Evolutionary conservation across 305 asterid genomes (phyloP), one percentile per base, ranked within the genome.

Genomic region (Fraxinus floribunda): DNA sequence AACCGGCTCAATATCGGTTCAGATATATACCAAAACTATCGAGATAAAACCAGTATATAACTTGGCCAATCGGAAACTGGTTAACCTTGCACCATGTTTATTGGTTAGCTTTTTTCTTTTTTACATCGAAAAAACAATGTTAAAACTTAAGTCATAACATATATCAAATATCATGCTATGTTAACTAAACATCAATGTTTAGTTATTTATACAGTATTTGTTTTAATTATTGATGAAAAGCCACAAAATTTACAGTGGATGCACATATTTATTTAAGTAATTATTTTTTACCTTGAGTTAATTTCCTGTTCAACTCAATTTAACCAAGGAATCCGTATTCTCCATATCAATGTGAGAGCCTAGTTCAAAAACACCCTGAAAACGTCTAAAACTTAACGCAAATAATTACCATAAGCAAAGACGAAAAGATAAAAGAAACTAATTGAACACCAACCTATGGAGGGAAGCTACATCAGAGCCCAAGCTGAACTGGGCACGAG

Each of bases 401-500:
- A 11, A 10, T 5, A 39, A 13, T 41, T 39, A 7, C 9, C 71
- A 3, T 1, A 41, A 72, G 2, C 2, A 57, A 24, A 26, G 72
- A 79, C 10, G 11, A 18, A 62, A 72, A 36, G 32, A 1, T 0
- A 29, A 7, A 74, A 39, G 13, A 32, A 22, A 1, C 13, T 2
- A 3, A 66, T 7, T 20, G n/a, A 26, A 70, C 18, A 85, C 86
- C 79, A 82, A 94, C 99, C 97, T 92, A 82, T 90, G 94, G 75
- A 95, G 97, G 85, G 87, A 86, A 77, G 94, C 96, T 88, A 92
- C 95, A 81, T 86, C 92, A 7, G 98, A 93, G 84, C 87, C 91
- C 36, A 86, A 81, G 87, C 97, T 90, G 84, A 90, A 87, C 84
- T 83, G 83, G 87, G 87, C 71, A 36, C 95, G 87, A 52, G 90